Base-by-base conservation (phyloP, 2,329 filamentous ascomycete species). In the Sphaerulina populicola region DNA sequence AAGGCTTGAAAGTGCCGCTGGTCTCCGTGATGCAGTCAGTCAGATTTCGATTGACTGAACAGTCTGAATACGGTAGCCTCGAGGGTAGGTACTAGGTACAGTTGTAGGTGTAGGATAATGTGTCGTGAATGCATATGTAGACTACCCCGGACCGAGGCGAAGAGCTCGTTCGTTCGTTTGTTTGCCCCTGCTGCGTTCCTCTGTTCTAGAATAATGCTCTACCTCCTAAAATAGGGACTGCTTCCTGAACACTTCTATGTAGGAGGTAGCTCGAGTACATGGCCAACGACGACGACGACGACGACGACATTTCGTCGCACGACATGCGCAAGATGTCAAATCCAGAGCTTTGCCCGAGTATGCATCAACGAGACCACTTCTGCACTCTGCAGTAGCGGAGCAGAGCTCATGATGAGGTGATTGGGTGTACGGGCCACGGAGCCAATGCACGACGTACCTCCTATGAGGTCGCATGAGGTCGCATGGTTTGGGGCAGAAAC, bases 181-280 rank as follows among this genome's bases (percentile, higher is more conserved):
- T 7, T 27, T 27, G 18, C 18, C 18, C 18, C 18, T 18, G 18
- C 23, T 27, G 23, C 23, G 23, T 27, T 27, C 23, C 23, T 27
- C 23, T 7, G 23, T 47, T 47, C 44, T 47, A 33, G 44, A 46
- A 46, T 33, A 33, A 15, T 46, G 12, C 44, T 46, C 31, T 18
- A n/a, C n/a, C n/a, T n/a, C n/a, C n/a, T 18, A 18, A 3, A 18
- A 46, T 36, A 18, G 37, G 33, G 29, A 31, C 14, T 23, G 18
- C 14, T 23, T 40, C 30, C 38, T 8, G 23, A 23, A 5, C 14
- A 36, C 29, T 23, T 38, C 44, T 29, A n/a, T n/a, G n/a, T n/a
- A n/a, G n/a, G n/a, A n/a, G n/a, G n/a, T n/a, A 33, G 42, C 29
- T 21, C 14, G 31, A 18, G 27, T 10, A 11, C 4, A 33, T 33